Evolutionary conservation across 1,139 yeast species (phyloP), one percentile per base, ranked within the genome.

Genomic region (Candida albicans): DNA sequence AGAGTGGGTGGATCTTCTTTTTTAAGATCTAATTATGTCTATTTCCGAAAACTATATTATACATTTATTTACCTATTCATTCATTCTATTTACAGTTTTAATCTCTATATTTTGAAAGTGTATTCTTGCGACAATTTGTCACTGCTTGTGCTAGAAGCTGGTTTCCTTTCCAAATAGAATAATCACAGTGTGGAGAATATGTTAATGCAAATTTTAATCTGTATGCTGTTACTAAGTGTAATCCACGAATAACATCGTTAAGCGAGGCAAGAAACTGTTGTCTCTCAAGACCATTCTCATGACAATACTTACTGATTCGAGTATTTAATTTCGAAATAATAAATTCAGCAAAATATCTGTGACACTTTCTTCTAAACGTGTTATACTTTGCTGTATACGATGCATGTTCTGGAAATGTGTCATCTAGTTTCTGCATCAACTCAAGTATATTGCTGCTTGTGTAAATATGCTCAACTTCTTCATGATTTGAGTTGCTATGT

Each of bases 151-250:
- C 4, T 12, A 37, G 12, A 13, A 37, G 15, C 4, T 12, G 9
- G 10, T n/a, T 29, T 2, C 31, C 29, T 32, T 27, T 38, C 30
- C 29, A 14, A 5, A 25, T 1, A 2, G 32, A 15, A 31, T 32
- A 18, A 18, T 12, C 25, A 26, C 30, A 13, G 1, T 12, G 1
- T 12, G 25, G 33, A 30, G 36, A 32, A 29, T 35, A 41, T 26
- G 27, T 36, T 8, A 43, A 41, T n/a, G 44, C 45, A 35, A 42
- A 43, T 12, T 41, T 33, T 9, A 41, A 39, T 22, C 32, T 39
- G 14, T 12, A 29, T 11, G 32, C 32, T 8, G 8, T 8, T 3
- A 29, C 32, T 8, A 29, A 29, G 11, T 8, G 14, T 7, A 29
- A 11, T 3, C 14, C 14, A 11, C n/a, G 14, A 11, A 29, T n/a